Evolutionary conservation across 23 red algal species (phyloP), one percentile per base, ranked within the genome.

Genomic region (Gracilaria domingensis): DNA sequence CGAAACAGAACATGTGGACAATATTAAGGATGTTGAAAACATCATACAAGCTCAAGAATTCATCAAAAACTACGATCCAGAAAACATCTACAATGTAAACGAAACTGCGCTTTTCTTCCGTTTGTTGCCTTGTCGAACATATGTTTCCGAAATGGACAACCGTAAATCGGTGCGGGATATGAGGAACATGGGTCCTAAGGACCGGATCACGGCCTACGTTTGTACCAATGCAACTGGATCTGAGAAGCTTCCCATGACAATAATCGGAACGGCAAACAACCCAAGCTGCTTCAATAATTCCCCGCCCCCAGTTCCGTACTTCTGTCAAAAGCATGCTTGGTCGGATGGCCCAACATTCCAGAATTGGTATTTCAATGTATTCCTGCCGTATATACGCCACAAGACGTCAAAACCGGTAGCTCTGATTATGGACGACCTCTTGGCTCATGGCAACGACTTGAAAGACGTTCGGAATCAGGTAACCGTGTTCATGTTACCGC

Each of bases 211-310:
- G 51, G 75, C 75, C 16, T 79, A 55, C 39, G 75, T 55, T 18
- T 79, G 75, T 34, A 36, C 75, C 8, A 79, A 79, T n/a, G 75
- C 75, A 16, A 57, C 51, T 79, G 75, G 75, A 79, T 55, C 45
- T 36, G 75, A 79, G 45, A 79, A 79, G 40, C 47, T 79, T 51
- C 75, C 75, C 4, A 23, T 79, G 18, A 79, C 75, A 32, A 79
- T 79, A 29, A 36, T 79, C 25, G 75, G 75, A 6, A 51, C 45
- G 5, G 45, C 6, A 36, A 51, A 53, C 28, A 79, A 79, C 38
- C 75, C 75, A 9, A 79, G 75, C 25, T 79, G 75, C 29, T 79
- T 79, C 18, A 79, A 79, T 25, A 79, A 55, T 79, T 79, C 75
- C 12, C 75, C 45, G 8, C 40, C 75, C 34, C 75, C 45, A 7